Evolutionary conservation across 2,329 filamentous ascomycete species (phyloP), one percentile per base, ranked within the genome.

Genomic region (Pseudogymnoascus sp.): DNA sequence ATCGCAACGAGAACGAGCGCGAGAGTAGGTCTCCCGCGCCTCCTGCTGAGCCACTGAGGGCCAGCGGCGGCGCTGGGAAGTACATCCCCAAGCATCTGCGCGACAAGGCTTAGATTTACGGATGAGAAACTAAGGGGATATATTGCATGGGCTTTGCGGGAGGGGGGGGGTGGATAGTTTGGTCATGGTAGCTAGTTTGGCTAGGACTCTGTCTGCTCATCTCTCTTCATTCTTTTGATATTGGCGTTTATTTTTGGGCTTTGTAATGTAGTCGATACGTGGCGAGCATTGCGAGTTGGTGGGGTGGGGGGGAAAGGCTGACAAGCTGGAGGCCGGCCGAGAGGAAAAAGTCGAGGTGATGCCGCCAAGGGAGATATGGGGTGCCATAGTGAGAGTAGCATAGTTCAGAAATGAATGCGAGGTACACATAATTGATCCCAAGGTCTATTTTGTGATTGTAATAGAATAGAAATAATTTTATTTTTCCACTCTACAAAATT

Each of bases 31-130:
- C 79, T 45, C 74, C 79, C 7, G 71, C 79, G 61, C 73, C 79
- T 59, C 69, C 75, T 36, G 69, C 76, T 39, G 61, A 65, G 26
- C 61, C 69, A 36, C 75, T 84, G 65, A 81, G 80, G 71, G 74
- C 83, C 14, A 79, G 80, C 45, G 81, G 83, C 45, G 78, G 75
- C 29, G 70, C 81, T 54, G 83, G 83, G 69, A 87, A 85, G 74
- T 88, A 81, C 75, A 82, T 87, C 70, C 85, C 85, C 62, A 74
- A 73, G 62, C 77, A 77, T 70, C 69, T 77, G 62, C 75, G 76
- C 62, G 75, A 79, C 54, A 75, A 72, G 67, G 29, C 29, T 36
- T 62, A 64, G 54, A 61, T 39, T 21, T 31, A 14, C 16, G 16
- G 57, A 14, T 60, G 29, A 26, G 21, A 16, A 47, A 31, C 36